Evolutionary conservation across 2,329 filamentous ascomycete genomes (phyloP), one percentile per base, ranked within the genome.

Genomic region (Bipolaris cookei): DNA sequence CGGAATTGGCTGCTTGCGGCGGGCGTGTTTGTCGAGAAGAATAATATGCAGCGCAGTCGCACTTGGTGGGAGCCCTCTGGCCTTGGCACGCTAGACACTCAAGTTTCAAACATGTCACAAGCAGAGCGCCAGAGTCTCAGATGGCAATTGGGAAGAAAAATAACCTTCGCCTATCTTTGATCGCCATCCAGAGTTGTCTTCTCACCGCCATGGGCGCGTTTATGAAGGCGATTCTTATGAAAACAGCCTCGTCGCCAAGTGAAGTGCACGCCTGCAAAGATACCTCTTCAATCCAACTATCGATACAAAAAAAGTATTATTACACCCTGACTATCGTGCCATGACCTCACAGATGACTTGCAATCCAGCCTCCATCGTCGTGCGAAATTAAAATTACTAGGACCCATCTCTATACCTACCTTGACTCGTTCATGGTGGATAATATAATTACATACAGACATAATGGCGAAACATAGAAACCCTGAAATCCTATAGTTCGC

Each of bases 241-340:
- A 55, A 61, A 63, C 62, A 62, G 66, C 61, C 69, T 71, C 68
- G 63, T 68, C 68, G 43, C 65, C 67, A 63, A 73, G 68, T 66
- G 69, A 61, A 64, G 66, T 60, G 61, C 54, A 54, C 64, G 44
- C 71, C 45, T 16, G 65, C 71, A 64, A 71, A 86, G 95, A 92
- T 92, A 97, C 92, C 21, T 92, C 96, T 91, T 96, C 93, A 91
- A 92, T 92, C 92, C 92, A 93, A 93, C 87, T 85, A 83, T 87
- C 91, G 90, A 88, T 90, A 97, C 77, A 88, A 79, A 63, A 76
- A 79, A 78, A 88, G 82, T 89, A 93, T 94, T 93, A 30, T 88
- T 97, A 97, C 97, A 97, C 10, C 28, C 28, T 97, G 92, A 97
- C 92, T 97, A 97, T 91, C 90, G 91, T 96, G 93, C 93, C 94